A percentile compares a stretch with the other conserved stretches of the same genome.
These are phyloP conservation scores for Phytophthora citricola DNA, from an alignment of 352 stramenopile genomes.

Conservation along the genomic window DNA sequence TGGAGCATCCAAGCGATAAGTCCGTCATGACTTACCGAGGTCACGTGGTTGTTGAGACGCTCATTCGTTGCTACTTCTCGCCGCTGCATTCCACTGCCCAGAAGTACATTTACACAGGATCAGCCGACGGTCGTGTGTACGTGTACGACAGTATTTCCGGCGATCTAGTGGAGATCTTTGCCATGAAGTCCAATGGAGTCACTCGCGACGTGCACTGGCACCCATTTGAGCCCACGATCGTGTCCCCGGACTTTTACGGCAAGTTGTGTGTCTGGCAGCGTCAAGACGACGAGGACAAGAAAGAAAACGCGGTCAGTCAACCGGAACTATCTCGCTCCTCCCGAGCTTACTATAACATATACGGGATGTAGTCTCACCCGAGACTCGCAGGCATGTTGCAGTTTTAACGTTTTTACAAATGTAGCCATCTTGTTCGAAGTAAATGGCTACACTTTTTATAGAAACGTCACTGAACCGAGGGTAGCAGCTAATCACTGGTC, in stretches of 20 bases:
- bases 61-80: conserved; percentile 88
- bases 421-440: conserved; percentile 12
- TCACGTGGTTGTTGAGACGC: conserved; percentile 82
- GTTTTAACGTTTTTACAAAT: neutral
- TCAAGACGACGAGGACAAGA: conserved; percentile 38
- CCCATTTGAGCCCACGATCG: conserved; percentile 81
- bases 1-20: conserved; percentile 74
- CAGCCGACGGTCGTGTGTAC: conserved; percentile 83
- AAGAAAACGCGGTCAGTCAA: neutral
- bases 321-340: neutral
- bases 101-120: conserved; percentile 89
- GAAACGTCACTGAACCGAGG: conserved; percentile 15
- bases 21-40: conserved; percentile 89
- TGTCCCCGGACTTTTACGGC: conserved; percentile 87
- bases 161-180: conserved; percentile 79
- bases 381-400: neutral
- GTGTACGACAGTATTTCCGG: conserved; percentile 82
- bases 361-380: too few relatives aligned
- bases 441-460: conserved; percentile 25
- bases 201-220: conserved; percentile 89
- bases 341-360: neutral
- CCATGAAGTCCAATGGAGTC: conserved; percentile 79
- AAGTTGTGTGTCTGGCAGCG: conserved; percentile 88
- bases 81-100: conserved; percentile 87
- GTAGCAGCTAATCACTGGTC: conserved; percentile 1